phyloP scores from a whole-genome alignment of 1,139 yeast genomes.

The Kurtzmaniella quercitrusa region DNA sequence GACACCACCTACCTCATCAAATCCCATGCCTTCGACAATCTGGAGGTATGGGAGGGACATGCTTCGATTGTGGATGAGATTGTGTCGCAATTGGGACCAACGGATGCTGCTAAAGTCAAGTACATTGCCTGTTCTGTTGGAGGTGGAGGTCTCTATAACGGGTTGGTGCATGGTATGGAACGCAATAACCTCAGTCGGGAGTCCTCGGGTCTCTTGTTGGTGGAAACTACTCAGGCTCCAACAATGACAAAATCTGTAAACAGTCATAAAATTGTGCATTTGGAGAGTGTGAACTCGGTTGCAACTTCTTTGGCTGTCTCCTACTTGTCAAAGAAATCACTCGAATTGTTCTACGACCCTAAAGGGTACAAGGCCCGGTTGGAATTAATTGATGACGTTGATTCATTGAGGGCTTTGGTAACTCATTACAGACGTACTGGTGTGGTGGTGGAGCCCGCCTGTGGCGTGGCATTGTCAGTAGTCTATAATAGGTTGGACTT shows the following conservation, averaged over 20 bases:
- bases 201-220: constrained; percentile 51
- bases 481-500: constrained; percentile 37
- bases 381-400: constrained; percentile 49
- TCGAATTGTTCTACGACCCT: constrained; percentile 34
- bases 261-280: constrained; percentile 39
- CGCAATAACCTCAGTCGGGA: constrained; percentile 29
- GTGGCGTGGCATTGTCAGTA: constrained; percentile 64
- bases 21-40: constrained; percentile 69
- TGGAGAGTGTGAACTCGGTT: constrained; percentile 46
- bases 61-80: constrained; percentile 57
- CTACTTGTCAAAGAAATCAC: constrained; percentile 43
- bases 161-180: constrained; percentile 53
- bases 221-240: constrained; percentile 55
- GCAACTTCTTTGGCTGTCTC: constrained; percentile 64
- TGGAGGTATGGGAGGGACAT: constrained; percentile 67
- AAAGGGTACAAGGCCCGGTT: constrained; percentile 35
- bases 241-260: constrained; percentile 47
- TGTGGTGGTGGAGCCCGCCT: constrained; percentile 65
- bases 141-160: constrained; percentile 71
- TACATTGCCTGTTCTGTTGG: constrained; percentile 69
- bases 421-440: constrained; percentile 46
- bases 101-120: constrained; percentile 32
- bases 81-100: constrained; percentile 30
- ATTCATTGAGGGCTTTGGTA: constrained; percentile 50
- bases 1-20: constrained; percentile 37